Evolutionary conservation across 306 rosid species (phyloP), one percentile per base, ranked within the genome.

Genomic region (Alnus rubra): DNA sequence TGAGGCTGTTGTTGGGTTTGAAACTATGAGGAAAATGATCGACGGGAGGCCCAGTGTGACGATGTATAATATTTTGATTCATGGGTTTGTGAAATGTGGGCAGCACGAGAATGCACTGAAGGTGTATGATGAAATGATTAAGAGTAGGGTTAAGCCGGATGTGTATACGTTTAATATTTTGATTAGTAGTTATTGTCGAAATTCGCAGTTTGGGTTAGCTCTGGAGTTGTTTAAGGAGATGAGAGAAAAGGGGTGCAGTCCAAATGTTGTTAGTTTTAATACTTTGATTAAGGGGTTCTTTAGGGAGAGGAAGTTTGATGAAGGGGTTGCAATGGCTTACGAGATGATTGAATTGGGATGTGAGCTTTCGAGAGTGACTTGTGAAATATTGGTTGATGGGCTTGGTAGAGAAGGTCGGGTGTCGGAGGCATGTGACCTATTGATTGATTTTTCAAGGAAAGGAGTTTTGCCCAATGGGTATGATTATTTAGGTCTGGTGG

Each of bases 181-280:
- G 97, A 84, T 94, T 42, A 94, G 88, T 35, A 78, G 94, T 59
- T 89, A 86, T 78, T 90, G 97, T 78, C 87, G 94, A 11, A 90
- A 88, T 80, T 89, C 79, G 6, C 82, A 69, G 71, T 90, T 94
- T 3, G 78, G 7, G 5, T 69, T 78, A 74, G 98, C 97, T 10
- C 76, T 94, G 84, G 92, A 90, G 82, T 16, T 94, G 78, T 92
- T 92, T 76, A 84, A 84, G 75, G 93, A 89, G 83, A 94, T 94
- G 94, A 82, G 88, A 79, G 87, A 82, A 78, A 83, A 75, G 74
- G 94, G 97, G n/a, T 87, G 97, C 62, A 44, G 87, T 71, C 98
- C 97, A 39, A 90, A 94, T 84, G 97, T 90, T 78, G 97, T 94
- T 53, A 94, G 97, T 79, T 94, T 92, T 79, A 94, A 92, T 77